Conservation (phyloP, 306 rosid genomes). For the Trifolium pratense region DNA sequence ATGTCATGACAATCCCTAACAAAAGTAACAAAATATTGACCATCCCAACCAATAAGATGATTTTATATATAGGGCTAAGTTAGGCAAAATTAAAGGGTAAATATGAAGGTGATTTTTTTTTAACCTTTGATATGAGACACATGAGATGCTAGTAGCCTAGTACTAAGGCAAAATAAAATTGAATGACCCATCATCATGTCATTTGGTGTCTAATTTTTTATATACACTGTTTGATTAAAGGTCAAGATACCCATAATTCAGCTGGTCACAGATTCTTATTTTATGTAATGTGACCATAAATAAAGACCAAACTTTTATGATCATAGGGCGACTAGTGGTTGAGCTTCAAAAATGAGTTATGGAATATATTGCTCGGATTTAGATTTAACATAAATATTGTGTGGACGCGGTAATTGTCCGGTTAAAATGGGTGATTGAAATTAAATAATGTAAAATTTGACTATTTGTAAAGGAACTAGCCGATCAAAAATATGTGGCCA, state of each 20-base stretch:
- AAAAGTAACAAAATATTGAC: constrained; percentile 50
- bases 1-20: constrained; percentile 41
- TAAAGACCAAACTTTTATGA: constrained; percentile 33
- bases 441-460: too few species aligned
- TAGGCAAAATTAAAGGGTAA: constrained; percentile 7
- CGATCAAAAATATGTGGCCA: too few species aligned
- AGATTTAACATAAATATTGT: too few species aligned
- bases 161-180: constrained; percentile 36
- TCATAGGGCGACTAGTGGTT: constrained; percentile 36
- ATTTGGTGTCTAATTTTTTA: constrained; percentile 42
- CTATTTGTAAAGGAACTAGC: too few species aligned
- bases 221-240: constrained; percentile 33
- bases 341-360: constrained; percentile 14
- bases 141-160: constrained; percentile 21
- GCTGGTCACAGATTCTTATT: constrained; percentile 47
- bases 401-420: too few species aligned
- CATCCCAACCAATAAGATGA: constrained; percentile 28
- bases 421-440: too few species aligned
- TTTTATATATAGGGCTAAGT: constrained; percentile 30
- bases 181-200: constrained; percentile 50
- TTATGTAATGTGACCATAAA: constrained; percentile 22
- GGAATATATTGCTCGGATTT: too few species aligned
- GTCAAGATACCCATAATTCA: constrained; percentile 49
- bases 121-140: constrained; percentile 43
- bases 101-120: constrained; percentile 17